Evolutionary conservation across 257 asterid species (phyloP), one percentile per base, ranked within the genome.

Genomic region (Plectranthus barbatus): DNA sequence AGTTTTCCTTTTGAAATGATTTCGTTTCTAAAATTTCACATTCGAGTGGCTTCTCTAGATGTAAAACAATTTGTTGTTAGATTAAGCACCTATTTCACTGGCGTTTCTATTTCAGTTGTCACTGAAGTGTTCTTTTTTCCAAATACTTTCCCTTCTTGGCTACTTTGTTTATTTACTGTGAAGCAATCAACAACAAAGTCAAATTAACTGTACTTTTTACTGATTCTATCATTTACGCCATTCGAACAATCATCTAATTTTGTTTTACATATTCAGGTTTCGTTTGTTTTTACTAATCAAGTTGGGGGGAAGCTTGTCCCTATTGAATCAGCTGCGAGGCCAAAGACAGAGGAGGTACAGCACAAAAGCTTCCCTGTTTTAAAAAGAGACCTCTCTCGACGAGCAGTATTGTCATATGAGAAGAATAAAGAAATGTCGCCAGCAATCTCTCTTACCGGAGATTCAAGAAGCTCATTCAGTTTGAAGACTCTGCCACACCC

Each of bases 221-320:
- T 29, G 66, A 12, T 42, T 68, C 40, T 47, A 24, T 2, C 9
- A 11, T 62, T 15, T 46, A 33, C 31, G 52, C 63, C 50, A 19
- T 68, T 37, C 39, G 64, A 37, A 33, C 67, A 31, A 10, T 62
- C 21, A 63, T 4, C 21, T 49, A 23, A 40, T 53, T 58, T 20
- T 65, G 19, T 56, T 68, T 63, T 29, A 9, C 37, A 29, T 56
- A 19, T 77, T 72, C 86, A 92, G 97, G 94, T 92, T 60, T 86
- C 99, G 13, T 92, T 89, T 83, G 96, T 92, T 49, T 92, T 92
- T 72, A 89, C 94, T 39, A 83, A 86, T 74, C 97, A 92, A 87
- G 83, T 92, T 40, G 88, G 56, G 9, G 99, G 99, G 69, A 92
- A 92, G 81, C 95, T 92, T 51, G 86, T 80, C 60, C 97, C 99